Evolutionary conservation across 176 grass and related monocot species (phyloP).

Genomic region (Typha latifolia): DNA sequence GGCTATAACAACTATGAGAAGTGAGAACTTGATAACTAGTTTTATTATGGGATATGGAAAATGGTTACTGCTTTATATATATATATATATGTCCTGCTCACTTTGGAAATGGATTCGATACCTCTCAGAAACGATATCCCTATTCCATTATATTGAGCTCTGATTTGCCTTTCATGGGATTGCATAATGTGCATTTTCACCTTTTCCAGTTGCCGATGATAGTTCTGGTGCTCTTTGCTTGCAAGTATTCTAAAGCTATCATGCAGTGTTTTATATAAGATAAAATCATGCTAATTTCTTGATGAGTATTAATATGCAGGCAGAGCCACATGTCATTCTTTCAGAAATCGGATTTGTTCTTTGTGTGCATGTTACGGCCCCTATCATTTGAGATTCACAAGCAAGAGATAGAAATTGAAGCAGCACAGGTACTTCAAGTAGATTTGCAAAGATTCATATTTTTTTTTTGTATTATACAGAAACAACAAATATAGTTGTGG

Average conservation of each 20-base stretch:
- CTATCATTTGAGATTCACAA: slow-evolving; percentile 69
- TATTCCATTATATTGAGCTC: too few relatives aligned
- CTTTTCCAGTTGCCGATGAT: not conserved
- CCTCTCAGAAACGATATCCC: too few relatives aligned
- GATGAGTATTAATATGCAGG: slow-evolving; percentile 44
- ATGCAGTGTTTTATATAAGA: not conserved
- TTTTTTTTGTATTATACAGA: too few relatives aligned
- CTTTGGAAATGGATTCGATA: too few relatives aligned
- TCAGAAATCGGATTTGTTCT: slow-evolving; percentile 87
- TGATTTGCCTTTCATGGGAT: too few relatives aligned
- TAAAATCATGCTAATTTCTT: not conserved
- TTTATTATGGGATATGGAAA: too few relatives aligned
- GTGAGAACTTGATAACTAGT: too few relatives aligned
- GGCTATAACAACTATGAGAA: too few relatives aligned
- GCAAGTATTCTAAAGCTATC: not conserved
- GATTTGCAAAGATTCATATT: not conserved
- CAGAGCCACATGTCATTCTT: slow-evolving; percentile 85
- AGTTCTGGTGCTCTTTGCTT: too few relatives aligned
- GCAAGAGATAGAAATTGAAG: slow-evolving; percentile 94
- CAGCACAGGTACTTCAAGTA: slow-evolving; percentile 40
- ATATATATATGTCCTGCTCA: too few relatives aligned
- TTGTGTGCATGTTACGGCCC: slow-evolving; percentile 65
- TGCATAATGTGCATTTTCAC: not conserved
- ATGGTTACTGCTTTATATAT: too few relatives aligned
- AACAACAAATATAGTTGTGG: too few relatives aligned